Conservation (phyloP, 1,284 basidiomycete species). For the Veloporphyrellus conicus region DNA sequence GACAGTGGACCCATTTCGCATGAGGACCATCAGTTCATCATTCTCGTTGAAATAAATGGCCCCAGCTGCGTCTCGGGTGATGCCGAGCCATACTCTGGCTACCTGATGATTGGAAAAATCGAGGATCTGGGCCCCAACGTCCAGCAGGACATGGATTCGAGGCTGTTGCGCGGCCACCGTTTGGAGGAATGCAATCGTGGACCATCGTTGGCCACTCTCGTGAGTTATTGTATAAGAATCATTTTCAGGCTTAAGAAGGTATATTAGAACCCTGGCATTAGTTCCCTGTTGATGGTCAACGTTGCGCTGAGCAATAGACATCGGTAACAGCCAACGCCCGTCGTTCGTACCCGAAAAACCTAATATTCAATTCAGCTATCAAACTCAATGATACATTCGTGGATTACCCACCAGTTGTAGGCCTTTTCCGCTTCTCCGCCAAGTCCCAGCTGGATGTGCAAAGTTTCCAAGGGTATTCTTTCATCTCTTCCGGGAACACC, state of each 20-base stretch:
- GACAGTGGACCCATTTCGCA: not conserved
- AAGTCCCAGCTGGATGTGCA: constrained; percentile 49
- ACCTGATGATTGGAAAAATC: not conserved
- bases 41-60: not conserved
- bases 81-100: not conserved
- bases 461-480: constrained; percentile 44
- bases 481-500: constrained; percentile 26
- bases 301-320: not conserved
- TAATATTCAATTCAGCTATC: not conserved
- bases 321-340: not conserved
- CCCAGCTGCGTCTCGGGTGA: not conserved
- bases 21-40: not conserved
- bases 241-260: not conserved
- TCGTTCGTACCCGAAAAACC: constrained; percentile 13
- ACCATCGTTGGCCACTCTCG: not conserved
- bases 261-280: not conserved
- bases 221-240: not conserved
- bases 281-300: not conserved
- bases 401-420: not conserved
- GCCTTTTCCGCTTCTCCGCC: constrained; percentile 25
- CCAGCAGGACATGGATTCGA: not conserved
- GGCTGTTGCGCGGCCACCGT: not conserved
- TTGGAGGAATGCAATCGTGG: not conserved
- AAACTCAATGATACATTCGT: no score
- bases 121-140: not conserved